phyloP scores from a whole-genome alignment of 208 protist genomes.

The Trypanosoma conorhini region DNA sequence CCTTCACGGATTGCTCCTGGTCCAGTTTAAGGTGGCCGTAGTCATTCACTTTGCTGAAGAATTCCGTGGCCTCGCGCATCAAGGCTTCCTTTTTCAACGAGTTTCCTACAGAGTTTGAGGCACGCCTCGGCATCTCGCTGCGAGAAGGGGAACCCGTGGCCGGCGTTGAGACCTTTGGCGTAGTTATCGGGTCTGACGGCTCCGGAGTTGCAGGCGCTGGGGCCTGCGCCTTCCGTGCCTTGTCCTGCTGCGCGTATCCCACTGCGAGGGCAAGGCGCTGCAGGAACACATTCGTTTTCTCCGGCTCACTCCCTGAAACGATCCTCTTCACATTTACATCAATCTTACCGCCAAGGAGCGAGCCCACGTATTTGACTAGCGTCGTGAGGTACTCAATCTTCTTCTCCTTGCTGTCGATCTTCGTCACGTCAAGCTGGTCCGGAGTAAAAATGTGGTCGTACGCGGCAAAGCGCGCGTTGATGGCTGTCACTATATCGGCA shows the following conservation, averaged over 20 bases:
- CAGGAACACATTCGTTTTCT: constrained; percentile 90
- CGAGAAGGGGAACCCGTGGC: not conserved
- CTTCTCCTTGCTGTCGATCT: constrained; percentile 84
- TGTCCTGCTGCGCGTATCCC: constrained; percentile 80
- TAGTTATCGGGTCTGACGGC: constrained; percentile 8
- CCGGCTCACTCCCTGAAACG: constrained; percentile 81
- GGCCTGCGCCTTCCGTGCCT: constrained; percentile 32
- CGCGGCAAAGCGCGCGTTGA: constrained; percentile 71
- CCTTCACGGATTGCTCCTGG: constrained; percentile 28
- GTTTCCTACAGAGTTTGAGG: constrained; percentile 9
- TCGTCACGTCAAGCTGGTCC: constrained; percentile 48
- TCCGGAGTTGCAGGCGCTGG: constrained; percentile 5
- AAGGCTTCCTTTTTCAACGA: constrained; percentile 12
- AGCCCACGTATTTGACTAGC: constrained; percentile 71
- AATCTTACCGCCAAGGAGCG: constrained; percentile 63
- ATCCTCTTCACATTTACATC: constrained; percentile 90
- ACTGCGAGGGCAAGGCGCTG: constrained; percentile 80
- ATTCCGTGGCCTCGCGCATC: constrained; percentile 28
- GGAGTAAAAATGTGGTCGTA: constrained; percentile 71
- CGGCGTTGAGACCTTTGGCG: not conserved
- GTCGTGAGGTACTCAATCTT: constrained; percentile 84
- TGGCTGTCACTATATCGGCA: constrained; percentile 78
- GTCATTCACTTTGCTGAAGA: constrained; percentile 56
- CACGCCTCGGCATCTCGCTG: constrained; percentile 4
- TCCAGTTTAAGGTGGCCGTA: constrained; percentile 65